Evolutionary conservation across 2,329 filamentous ascomycete species (phyloP), one percentile per base, ranked within the genome.

Genomic region (Hypoxylon sp.): DNA sequence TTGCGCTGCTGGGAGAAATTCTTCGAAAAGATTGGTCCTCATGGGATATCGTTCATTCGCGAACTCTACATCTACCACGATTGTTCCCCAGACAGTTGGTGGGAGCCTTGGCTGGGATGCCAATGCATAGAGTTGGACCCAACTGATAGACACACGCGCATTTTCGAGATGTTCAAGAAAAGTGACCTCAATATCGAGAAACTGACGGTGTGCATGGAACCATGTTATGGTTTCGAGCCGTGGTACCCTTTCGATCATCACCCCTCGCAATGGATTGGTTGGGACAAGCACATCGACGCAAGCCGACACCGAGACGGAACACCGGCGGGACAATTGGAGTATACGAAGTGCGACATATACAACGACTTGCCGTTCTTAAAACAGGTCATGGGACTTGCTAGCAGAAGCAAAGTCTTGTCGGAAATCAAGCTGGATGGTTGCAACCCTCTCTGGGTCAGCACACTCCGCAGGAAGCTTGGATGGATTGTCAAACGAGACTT

Each of bases 401-500:
- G n/a, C 20, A 11, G 5, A 19, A 21, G 7, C 9, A 44, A 12
- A 44, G 35, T 4, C 7, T 20, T 1, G 7, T 44, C 7, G 8
- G 21, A 4, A 17, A 21, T 12, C 15, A 13, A 7, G n/a, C n/a
- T n/a, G n/a, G n/a, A n/a, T n/a, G n/a, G n/a, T n/a, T 35, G 27
- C 15, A 11, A 27, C 11, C 41, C 41, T 27, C 41, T 44, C 4
- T 44, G 30, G 31, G 31, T n/a, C 21, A 20, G 20, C n/a, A 12
- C 36, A 7, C 16, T 44, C 1, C 41, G 30, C 15, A 15, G 11
- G 5, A 19, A 12, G 5, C 41, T 36, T 2, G 41, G 31, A 2
- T 44, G 35, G 21, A n/a, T 36, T 17, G 13, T 15, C 7, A 44
- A 35, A 13, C 30, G 31, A 2, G 17, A 7, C 3, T n/a, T n/a